Evolutionary conservation across 805 yeast genomes (phyloP), one percentile per base, ranked within the genome.

Genomic region (Hanseniaspora pseudoguilliermondii): DNA sequence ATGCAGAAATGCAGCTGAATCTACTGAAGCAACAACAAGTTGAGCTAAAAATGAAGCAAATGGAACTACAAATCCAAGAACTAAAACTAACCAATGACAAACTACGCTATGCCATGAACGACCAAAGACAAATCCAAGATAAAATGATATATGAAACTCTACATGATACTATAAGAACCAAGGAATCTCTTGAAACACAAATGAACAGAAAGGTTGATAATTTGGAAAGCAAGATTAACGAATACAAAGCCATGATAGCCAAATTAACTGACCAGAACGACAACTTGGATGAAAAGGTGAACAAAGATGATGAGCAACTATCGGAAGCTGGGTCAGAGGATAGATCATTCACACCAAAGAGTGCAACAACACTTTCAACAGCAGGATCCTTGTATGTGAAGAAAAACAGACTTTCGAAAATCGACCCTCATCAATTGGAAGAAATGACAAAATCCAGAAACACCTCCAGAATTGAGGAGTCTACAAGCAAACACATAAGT

Each of bases 1-100:
- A 93, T 72, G 98, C 97, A 8, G 98, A 93, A 71, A 98, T 93
- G 75, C 98, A 93, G 69, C 25, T 49, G 36, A 55, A 46, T 20
- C 25, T 49, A 18, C 34, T 55, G 34, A 51, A 55, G 20, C 58
- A 55, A 32, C 58, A 55, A 25, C 55, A 55, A 40, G 39, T 60
- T 16, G 70, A 68, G 34, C 56, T 64, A 38, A 65, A 66, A 57
- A 65, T 67, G 52, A 66, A 66, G 43, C 65, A 65, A 47, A 56
- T 68, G 49, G 71, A 69, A 57, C 29, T 68, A 15, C 66, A 68
- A 46, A 65, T 68, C 18, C 62, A 61, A 39, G 71, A 69, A 47
- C 56, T 69, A 34, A 66, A 62, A 59, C 51, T 67, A 35, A 69
- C 67, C 41, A 69, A 69, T 58, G 68, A 67, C 50, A 66, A 65